A percentile compares a stretch with the other conserved stretches of the same genome.
These are phyloP conservation scores for Trichophyton benhamiae DNA, from an alignment of 2,329 filamentous ascomycete genomes.

Conservation along the genomic window DNA sequence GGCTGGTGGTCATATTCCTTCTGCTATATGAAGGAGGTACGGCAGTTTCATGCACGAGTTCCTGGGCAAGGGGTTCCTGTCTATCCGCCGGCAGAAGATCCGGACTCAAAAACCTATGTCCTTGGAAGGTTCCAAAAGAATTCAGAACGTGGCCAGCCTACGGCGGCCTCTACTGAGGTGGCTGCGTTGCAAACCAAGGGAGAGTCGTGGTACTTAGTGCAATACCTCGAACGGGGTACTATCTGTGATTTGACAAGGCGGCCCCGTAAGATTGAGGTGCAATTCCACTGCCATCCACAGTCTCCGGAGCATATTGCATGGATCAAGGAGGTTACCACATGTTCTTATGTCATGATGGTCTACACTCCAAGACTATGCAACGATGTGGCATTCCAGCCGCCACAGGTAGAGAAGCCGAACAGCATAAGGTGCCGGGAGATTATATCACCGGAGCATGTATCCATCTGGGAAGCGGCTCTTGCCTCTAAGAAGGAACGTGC, in stretches of 20 bases:
- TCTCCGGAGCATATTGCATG: slow-evolving; percentile 66
- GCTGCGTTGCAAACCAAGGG: slow-evolving; percentile 69
- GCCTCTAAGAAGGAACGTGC: slow-evolving; percentile 19
- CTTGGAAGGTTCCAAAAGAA: slow-evolving; percentile 49
- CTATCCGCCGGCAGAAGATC: slow-evolving; percentile 65
- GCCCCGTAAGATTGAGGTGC: slow-evolving; percentile 68
- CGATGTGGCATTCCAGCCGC: slow-evolving; percentile 75
- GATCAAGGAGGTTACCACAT: slow-evolving; percentile 88
- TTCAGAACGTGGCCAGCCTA: slow-evolving; percentile 21
- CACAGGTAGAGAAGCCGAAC: slow-evolving; percentile 63
- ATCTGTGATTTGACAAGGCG: slow-evolving; percentile 75
- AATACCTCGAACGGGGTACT: slow-evolving; percentile 67
- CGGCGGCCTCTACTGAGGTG: slow-evolving; percentile 24
- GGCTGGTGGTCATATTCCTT: slow-evolving; percentile 97
- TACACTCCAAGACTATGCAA: slow-evolving; percentile 79
- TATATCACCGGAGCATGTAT: slow-evolving; percentile 44
- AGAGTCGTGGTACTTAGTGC: slow-evolving; percentile 74
- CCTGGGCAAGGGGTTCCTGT: slow-evolving; percentile 53
- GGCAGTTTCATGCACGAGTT: slow-evolving; percentile 78
- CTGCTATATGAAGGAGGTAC: slow-evolving; percentile 76
- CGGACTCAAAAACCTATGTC: slow-evolving; percentile 60
- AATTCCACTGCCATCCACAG: slow-evolving; percentile 67
- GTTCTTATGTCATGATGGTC: slow-evolving; percentile 84
- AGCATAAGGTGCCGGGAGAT: slow-evolving; percentile 65
- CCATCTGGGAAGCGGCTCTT: slow-evolving; percentile 33